Conservation (phyloP, 306 rosid genomes). For the Glycine soja region DNA sequence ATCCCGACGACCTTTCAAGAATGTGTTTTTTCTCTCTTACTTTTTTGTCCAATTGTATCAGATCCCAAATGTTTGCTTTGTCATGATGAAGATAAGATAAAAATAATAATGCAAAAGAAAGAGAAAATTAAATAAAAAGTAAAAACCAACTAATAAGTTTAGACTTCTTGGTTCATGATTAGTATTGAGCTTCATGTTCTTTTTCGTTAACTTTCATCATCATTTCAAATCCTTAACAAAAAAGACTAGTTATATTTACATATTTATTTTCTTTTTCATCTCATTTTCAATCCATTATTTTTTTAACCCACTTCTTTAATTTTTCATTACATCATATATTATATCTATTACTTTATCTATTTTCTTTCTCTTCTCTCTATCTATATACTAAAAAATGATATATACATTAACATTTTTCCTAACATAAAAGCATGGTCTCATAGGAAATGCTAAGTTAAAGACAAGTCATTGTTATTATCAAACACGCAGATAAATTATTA, state of each 20-base stretch:
- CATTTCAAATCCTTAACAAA: neutral
- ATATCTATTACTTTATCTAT: too few species aligned
- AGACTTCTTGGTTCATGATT: neutral
- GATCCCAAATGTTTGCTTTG: neutral
- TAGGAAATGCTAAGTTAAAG: neutral
- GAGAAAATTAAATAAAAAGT: neutral
- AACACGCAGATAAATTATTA: too few species aligned
- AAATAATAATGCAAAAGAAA: neutral
- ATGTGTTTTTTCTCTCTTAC: neutral
- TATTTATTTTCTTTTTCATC: too few species aligned
- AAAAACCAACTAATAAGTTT: neutral
- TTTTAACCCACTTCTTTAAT: too few species aligned
- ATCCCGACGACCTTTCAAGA: neutral
- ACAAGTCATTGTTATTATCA: neutral
- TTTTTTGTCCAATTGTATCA: neutral
- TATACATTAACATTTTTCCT: too few species aligned
- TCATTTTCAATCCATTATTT: too few species aligned
- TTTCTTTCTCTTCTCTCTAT: too few species aligned
- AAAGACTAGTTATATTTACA: too few species aligned
- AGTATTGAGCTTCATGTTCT: neutral
- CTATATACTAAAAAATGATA: too few species aligned
- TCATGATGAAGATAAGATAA: slow-evolving; percentile 15
- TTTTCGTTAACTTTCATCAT: neutral
- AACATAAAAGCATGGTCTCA: neutral
- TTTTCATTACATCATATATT: too few species aligned